A percentile compares a stretch with the other conserved stretches of the same genome.
Conservation (phyloP, 2,329 filamentous ascomycete genomes). For the Cladosporium velox region DNA sequence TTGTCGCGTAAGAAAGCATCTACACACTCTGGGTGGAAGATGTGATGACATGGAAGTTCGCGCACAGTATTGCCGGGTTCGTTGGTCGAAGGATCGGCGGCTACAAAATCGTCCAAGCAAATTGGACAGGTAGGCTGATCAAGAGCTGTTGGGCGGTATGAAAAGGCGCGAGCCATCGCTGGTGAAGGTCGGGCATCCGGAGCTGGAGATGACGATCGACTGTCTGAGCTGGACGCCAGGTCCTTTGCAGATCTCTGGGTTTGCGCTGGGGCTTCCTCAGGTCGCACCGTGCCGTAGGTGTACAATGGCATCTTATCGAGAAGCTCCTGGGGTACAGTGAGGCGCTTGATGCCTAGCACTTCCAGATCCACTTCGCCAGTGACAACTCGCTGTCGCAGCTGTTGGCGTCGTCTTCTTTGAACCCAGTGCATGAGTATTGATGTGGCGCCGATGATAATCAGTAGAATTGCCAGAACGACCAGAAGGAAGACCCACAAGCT, state of each 20-base stretch:
- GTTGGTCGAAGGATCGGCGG: constrained; percentile 20
- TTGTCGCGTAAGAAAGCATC: constrained; percentile 77
- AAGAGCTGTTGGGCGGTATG: constrained; percentile 40
- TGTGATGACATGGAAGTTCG: constrained; percentile 85
- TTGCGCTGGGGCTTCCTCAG: not conserved
- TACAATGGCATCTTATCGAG: constrained; percentile 77
- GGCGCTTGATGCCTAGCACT: constrained; percentile 76
- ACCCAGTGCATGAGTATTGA: constrained; percentile 75
- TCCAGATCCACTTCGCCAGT: constrained; percentile 84
- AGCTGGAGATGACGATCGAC: constrained; percentile 23
- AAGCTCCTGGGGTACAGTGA: constrained; percentile 72
- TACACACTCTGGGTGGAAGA: constrained; percentile 91
- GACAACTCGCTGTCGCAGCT: constrained; percentile 69
- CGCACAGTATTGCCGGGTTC: constrained; percentile 63
- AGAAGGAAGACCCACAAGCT: constrained; percentile 79
- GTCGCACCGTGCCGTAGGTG: constrained; percentile 57
- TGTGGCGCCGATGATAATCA: constrained; percentile 66
- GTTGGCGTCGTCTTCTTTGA: constrained; percentile 69
- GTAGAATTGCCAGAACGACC: constrained; percentile 69
- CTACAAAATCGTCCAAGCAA: constrained; percentile 77
- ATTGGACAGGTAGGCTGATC: constrained; percentile 87
- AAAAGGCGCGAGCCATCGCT: constrained; percentile 26
- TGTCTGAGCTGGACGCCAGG: constrained; percentile 19
- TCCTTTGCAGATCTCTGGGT: constrained; percentile 16
- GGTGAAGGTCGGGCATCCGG: constrained; percentile 21